These are phyloP conservation scores for Aspergillus sp. DNA, from an alignment of 2,329 filamentous ascomycete genomes.

Conservation along the genomic window DNA sequence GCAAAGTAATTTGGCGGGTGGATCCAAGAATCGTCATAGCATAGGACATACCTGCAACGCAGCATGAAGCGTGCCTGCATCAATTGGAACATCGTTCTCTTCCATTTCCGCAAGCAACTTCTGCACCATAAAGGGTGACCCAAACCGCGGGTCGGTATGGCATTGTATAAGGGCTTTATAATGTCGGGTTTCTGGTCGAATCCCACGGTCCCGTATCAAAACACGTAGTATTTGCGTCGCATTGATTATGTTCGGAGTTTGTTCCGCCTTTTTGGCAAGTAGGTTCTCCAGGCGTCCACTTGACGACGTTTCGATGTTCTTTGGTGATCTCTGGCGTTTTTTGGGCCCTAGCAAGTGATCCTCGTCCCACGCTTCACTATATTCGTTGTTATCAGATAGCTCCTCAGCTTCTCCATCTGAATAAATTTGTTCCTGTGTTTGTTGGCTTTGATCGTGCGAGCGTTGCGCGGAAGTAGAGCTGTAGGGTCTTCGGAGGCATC, in stretches of 20 bases:
- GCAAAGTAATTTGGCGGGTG: background rate
- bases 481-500: constrained; percentile 21
- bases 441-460: background rate
- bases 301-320: constrained; percentile 16
- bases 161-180: constrained; percentile 75
- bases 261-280: constrained; percentile 15
- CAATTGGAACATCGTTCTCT: constrained; percentile 58
- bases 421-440: background rate
- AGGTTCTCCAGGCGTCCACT: constrained; percentile 29
- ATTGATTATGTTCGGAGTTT: constrained; percentile 24
- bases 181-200: constrained; percentile 39
- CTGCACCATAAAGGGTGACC: constrained; percentile 64
- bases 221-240: constrained; percentile 35
- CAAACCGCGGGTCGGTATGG: constrained; percentile 63
- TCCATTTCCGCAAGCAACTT: constrained; percentile 73
- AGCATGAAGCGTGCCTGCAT: constrained; percentile 68
- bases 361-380: background rate
- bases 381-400: background rate
- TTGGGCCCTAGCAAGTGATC: background rate
- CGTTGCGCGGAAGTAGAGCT: constrained; percentile 12
- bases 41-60: constrained; percentile 60
- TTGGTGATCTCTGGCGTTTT: constrained; percentile 11
- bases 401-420: background rate
- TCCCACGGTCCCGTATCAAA: constrained; percentile 38
- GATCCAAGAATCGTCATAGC: background rate